Percentiles rank a stretch among this genome's conserved stretches.
phyloP scores from a whole-genome alignment of 345 rosid species.

The Bretschneidera sinensis region DNA sequence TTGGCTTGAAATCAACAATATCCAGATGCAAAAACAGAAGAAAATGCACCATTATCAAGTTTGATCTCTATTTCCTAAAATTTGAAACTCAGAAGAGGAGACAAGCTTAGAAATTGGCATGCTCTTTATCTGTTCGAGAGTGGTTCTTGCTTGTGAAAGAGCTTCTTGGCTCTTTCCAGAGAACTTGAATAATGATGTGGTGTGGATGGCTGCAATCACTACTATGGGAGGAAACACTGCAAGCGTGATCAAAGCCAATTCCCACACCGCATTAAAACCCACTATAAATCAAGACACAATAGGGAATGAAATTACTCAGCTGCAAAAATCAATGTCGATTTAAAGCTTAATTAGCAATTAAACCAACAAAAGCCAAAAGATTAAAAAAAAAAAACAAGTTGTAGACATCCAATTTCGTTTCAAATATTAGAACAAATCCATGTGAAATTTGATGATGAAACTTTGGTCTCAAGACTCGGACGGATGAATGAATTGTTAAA shows the following conservation, averaged over 20 bases:
- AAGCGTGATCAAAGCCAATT: conserved; percentile 82
- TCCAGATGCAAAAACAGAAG: background rate
- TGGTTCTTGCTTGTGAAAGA: conserved; percentile 86
- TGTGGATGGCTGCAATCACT: conserved; percentile 81
- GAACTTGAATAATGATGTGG: conserved; percentile 71
- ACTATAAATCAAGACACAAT: conserved; percentile 92
- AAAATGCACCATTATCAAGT: too few relatives aligned
- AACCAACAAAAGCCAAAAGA: background rate
- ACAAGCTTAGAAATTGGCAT: background rate
- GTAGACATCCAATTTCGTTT: too few relatives aligned
- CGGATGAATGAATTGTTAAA: too few relatives aligned
- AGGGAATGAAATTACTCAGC: conserved; percentile 96
- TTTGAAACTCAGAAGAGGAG: too few relatives aligned
- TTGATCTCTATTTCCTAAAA: too few relatives aligned
- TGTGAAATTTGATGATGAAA: too few relatives aligned
- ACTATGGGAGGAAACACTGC: conserved; percentile 97
- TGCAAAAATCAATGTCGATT: too few relatives aligned
- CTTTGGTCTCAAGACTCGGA: too few relatives aligned
- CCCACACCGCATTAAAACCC: conserved; percentile 99
- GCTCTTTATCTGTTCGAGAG: conserved; percentile 73
- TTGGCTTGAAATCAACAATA: conserved; percentile 30
- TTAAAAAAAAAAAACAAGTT: too few relatives aligned
- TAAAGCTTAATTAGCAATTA: conserved; percentile 5
- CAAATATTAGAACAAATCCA: too few relatives aligned
- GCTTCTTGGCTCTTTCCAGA: conserved; percentile 79